phyloP scores from a whole-genome alignment of 352 stramenopile genomes.

The Pythium grandisporangium region DNA sequence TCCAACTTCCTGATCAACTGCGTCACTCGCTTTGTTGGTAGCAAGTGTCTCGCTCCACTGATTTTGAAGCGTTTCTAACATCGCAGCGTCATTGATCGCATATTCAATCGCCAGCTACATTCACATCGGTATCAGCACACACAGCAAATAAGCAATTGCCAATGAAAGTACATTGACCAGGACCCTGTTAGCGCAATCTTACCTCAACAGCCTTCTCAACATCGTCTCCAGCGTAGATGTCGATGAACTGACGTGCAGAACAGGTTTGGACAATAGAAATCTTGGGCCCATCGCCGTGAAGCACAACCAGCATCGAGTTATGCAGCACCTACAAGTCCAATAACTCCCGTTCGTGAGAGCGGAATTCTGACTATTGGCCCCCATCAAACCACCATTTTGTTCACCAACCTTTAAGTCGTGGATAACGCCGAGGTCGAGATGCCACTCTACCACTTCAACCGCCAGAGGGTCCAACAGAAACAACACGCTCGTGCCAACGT shows the following conservation, averaged over 20 bases:
- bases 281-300: conserved; percentile 68
- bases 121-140: too few species aligned
- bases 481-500: conserved; percentile 62
- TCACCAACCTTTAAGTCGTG: conserved; percentile 69
- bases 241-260: conserved; percentile 57
- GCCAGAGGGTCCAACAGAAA: conserved; percentile 79
- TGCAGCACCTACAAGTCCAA: conserved; percentile 39
- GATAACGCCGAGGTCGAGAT: conserved; percentile 78
- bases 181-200: too few species aligned
- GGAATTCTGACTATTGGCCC: too few species aligned
- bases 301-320: conserved; percentile 51
- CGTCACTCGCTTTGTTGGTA: too few species aligned
- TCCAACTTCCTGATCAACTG: too few species aligned
- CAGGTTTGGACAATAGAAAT: conserved; percentile 70
- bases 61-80: conserved; percentile 36
- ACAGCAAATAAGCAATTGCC: not conserved
- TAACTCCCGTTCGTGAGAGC: too few species aligned
- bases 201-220: conserved; percentile 64
- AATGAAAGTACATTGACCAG: not conserved
- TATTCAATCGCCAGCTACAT: conserved; percentile 66
- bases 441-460: conserved; percentile 83
- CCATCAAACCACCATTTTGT: too few species aligned
- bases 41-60: conserved; percentile 48
- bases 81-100: conserved; percentile 47
- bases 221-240: conserved; percentile 54